Evolutionary conservation across 164 flowering plant genomes (phyloP).

Genomic region (Echeveria elegans): DNA sequence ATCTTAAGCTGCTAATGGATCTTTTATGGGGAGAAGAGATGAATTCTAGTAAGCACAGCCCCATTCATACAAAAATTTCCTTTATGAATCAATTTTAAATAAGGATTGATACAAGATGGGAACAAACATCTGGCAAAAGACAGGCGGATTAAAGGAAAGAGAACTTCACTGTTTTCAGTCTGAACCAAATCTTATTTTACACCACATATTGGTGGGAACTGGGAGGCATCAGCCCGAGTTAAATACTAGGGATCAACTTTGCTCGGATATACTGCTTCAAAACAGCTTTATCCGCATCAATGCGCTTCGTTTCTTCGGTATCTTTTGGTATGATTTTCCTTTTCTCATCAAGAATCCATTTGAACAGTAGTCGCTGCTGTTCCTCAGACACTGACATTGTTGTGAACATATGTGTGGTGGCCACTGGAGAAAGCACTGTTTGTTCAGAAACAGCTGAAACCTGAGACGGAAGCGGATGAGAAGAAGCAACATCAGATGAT

Average conservation of each 20-base stretch:
- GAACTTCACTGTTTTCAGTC: too few species aligned
- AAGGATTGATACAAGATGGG: too few species aligned
- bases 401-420: constrained; percentile 20
- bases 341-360: constrained; percentile 87
- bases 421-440: constrained; percentile 17
- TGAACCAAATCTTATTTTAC: too few species aligned
- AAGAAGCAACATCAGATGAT: neutral
- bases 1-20: too few species aligned
- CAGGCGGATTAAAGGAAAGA: too few species aligned
- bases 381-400: constrained; percentile 52
- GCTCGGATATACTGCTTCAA: constrained; percentile 66
- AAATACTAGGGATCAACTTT: constrained; percentile 44
- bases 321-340: constrained; percentile 59
- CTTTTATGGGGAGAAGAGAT: too few species aligned
- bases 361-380: constrained; percentile 65
- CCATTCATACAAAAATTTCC: too few species aligned
- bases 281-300: constrained; percentile 84
- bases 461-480: neutral
- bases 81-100: too few species aligned
- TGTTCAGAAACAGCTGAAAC: constrained; percentile 12
- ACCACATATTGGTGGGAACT: too few species aligned
- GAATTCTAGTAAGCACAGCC: too few species aligned
- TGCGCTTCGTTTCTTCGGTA: constrained; percentile 53
- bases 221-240: too few species aligned
- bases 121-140: too few species aligned